phyloP scores from a whole-genome alignment of 2,329 filamentous ascomycete species.

The Xylariaceae sp. region DNA sequence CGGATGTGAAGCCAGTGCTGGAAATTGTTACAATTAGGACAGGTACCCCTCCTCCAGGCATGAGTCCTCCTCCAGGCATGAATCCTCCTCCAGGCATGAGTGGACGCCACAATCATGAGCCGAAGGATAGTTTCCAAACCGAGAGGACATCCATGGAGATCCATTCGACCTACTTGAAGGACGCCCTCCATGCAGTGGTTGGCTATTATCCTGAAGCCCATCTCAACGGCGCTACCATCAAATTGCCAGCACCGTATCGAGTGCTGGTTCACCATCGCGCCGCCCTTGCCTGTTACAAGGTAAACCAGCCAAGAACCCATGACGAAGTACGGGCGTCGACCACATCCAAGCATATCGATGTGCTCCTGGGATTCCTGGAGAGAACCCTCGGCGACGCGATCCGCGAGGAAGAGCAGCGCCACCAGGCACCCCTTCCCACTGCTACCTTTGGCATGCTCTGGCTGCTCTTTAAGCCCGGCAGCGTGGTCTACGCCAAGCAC shows the following conservation, averaged over 20 bases:
- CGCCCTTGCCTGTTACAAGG: slow-evolving; percentile 34
- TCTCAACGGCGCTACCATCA: slow-evolving; percentile 28
- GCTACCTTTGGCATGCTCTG: slow-evolving; percentile 40
- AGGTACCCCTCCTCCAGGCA: slow-evolving; percentile 7
- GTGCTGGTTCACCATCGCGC: slow-evolving; percentile 39
- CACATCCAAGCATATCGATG: slow-evolving; percentile 36
- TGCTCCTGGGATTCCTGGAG: slow-evolving; percentile 36
- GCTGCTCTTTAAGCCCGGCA: slow-evolving; percentile 38
- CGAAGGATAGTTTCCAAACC: slow-evolving; percentile 19
- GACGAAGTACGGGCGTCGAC: slow-evolving; percentile 31
- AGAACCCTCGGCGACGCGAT: slow-evolving; percentile 29
- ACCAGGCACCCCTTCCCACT: slow-evolving; percentile 28
- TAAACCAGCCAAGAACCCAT: slow-evolving; percentile 33
- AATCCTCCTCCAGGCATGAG: slow-evolving; percentile 1
- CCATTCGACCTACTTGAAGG: slow-evolving; percentile 36
- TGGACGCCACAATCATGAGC: no score
- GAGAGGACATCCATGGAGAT: slow-evolving; percentile 34
- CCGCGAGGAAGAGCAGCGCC: slow-evolving; percentile 32
- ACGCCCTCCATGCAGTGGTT: slow-evolving; percentile 40
- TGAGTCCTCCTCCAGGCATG: slow-evolving; percentile 2
- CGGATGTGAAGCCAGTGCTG: slow-evolving; percentile 24
- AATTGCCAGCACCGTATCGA: slow-evolving; percentile 37
- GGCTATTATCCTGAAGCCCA: slow-evolving; percentile 38
- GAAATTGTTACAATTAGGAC: slow-evolving; percentile 36
- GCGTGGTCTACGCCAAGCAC: slow-evolving; percentile 34